phyloP scores from a whole-genome alignment of 768 basidiomycete species.

The Coprinellus micaceus region DNA sequence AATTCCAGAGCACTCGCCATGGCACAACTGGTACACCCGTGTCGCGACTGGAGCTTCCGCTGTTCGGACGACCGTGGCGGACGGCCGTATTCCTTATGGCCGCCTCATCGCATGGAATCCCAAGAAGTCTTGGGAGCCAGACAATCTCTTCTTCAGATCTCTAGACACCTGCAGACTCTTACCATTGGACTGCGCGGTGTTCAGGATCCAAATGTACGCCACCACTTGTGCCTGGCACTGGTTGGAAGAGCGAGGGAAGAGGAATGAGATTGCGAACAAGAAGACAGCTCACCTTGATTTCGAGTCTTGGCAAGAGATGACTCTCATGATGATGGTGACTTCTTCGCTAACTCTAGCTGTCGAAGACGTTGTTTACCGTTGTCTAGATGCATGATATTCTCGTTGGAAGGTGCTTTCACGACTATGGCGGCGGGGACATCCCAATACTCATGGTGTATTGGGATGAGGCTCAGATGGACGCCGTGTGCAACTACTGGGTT shows the following conservation, averaged over 20 bases:
- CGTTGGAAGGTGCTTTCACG: constrained; percentile 26
- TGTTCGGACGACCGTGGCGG: not conserved
- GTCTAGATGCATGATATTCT: constrained; percentile 20
- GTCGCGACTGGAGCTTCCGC: constrained; percentile 12
- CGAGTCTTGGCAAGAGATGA: no score
- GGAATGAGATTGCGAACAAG: not conserved
- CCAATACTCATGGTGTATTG: constrained; percentile 20
- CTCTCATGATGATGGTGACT: no score
- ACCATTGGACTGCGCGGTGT: constrained; percentile 20
- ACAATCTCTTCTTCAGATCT: constrained; percentile 21
- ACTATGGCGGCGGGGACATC: constrained; percentile 24
- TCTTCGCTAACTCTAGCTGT: no score
- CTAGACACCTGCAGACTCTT: constrained; percentile 21
- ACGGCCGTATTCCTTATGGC: constrained; percentile 5
- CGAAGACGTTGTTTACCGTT: not conserved
- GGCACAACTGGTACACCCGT: constrained; percentile 18
- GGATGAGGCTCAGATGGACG: constrained; percentile 16
- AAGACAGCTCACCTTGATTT: no score
- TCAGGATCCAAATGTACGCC: constrained; percentile 22
- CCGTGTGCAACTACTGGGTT: constrained; percentile 23
- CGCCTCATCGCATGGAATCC: constrained; percentile 21
- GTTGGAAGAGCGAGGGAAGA: constrained; percentile 10
- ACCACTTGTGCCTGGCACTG: constrained; percentile 13
- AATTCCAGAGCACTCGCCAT: constrained; percentile 19
- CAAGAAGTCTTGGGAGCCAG: constrained; percentile 11